Percentiles rank a stretch among this genome's conserved stretches.
Conservation (phyloP, 352 stramenopile genomes). For the Globisporangium megalacanthum region DNA sequence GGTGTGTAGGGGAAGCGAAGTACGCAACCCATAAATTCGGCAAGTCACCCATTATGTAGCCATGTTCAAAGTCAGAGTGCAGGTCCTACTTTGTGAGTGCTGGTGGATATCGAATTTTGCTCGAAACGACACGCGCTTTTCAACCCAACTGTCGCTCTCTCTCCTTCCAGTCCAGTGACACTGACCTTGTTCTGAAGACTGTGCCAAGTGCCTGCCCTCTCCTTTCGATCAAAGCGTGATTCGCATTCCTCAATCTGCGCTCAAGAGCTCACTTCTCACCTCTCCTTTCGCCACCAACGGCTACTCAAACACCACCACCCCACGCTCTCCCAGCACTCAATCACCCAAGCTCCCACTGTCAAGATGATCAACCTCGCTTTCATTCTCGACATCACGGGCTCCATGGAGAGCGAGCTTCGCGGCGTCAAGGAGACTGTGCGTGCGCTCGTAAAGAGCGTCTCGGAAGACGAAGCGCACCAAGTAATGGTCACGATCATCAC, state of each 20-base stretch:
- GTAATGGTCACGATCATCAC: constrained; percentile 72
- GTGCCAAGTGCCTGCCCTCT: too few species aligned
- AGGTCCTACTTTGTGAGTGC: neutral
- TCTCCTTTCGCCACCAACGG: neutral
- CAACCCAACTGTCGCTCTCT: neutral
- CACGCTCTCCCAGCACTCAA: constrained; percentile 1
- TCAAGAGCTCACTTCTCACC: neutral
- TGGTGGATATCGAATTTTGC: neutral
- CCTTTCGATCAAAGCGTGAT: neutral
- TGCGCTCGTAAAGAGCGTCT: constrained; percentile 43
- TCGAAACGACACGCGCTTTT: constrained; percentile 1
- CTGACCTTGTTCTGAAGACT: too few species aligned
- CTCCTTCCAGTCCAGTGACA: too few species aligned
- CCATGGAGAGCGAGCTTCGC: constrained; percentile 49
- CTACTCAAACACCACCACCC: neutral
- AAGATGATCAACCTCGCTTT: constrained; percentile 67
- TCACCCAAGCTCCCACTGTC: neutral
- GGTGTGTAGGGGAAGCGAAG: too few species aligned
- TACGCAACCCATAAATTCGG: too few species aligned
- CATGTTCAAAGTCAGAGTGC: neutral
- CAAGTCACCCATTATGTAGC: too few species aligned
- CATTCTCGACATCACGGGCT: constrained; percentile 71
- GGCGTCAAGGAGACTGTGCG: constrained; percentile 53
- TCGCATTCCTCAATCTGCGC: constrained; percentile 8
- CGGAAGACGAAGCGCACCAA: constrained; percentile 33